These are phyloP conservation scores for Cyberlindnera galapagoensis DNA, from an alignment of 805 yeast species.

Conservation along the genomic window DNA sequence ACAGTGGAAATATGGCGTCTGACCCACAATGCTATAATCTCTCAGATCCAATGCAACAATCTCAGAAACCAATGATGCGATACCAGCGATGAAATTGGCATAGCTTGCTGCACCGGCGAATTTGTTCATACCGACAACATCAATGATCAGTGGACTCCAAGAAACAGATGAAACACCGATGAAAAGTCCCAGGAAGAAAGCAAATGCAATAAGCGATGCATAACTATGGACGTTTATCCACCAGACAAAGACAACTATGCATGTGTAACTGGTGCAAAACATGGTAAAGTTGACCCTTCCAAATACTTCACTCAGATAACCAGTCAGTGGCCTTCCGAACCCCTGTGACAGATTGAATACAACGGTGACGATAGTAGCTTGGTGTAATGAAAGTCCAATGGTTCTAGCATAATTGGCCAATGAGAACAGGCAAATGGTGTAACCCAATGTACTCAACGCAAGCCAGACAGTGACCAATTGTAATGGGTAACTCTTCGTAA, in stretches of 20 bases:
- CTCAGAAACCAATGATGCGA: conserved; percentile 40
- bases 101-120: conserved; percentile 35
- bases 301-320: conserved; percentile 35
- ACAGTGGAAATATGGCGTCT: conserved; percentile 47
- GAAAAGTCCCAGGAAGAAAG: conserved; percentile 36
- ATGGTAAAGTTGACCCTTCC: conserved; percentile 44
- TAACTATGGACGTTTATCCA: conserved; percentile 44
- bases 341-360: conserved; percentile 40
- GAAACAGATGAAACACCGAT: conserved; percentile 41
- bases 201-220: conserved; percentile 33
- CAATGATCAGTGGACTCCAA: conserved; percentile 34
- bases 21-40: conserved; percentile 16
- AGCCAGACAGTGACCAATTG: conserved; percentile 33
- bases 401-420: conserved; percentile 40
- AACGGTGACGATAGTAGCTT: conserved; percentile 41
- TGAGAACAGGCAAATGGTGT: conserved; percentile 39
- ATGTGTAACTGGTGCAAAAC: conserved; percentile 27
- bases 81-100: conserved; percentile 26
- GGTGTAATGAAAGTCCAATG: conserved; percentile 37
- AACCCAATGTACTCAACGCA: conserved; percentile 31
- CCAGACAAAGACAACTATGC: conserved; percentile 35
- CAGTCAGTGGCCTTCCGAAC: conserved; percentile 44
- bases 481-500: conserved; percentile 27
- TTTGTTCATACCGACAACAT: conserved; percentile 30
- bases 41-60: conserved; percentile 47